Percentiles rank a stretch among this genome's conserved stretches.
These are phyloP conservation scores for Ramalina peruviana DNA, from an alignment of 495 filamentous ascomycete species.

Conservation along the genomic window DNA sequence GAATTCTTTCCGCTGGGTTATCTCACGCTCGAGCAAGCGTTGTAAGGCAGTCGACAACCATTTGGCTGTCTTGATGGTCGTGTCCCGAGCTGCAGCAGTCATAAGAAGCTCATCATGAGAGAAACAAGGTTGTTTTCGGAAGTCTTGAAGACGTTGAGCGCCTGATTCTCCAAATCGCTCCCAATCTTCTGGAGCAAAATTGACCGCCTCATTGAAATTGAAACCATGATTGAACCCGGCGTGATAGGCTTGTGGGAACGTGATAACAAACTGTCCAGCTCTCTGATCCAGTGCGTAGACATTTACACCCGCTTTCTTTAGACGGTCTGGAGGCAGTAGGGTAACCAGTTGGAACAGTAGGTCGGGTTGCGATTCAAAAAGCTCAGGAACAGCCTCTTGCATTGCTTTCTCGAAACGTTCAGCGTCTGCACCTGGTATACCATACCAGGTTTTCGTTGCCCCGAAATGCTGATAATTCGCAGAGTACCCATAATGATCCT, in stretches of 20 bases:
- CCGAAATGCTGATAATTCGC: conserved; percentile 99
- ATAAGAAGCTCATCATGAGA: conserved; percentile 94
- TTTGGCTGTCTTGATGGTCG: conserved; percentile 83
- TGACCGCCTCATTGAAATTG: conserved; percentile 99
- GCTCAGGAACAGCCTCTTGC: conserved; percentile 84
- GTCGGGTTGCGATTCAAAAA: conserved; percentile 95
- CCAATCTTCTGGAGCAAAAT: conserved; percentile 96
- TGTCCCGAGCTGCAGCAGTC: conserved; percentile 65
- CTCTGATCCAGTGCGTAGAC: conserved; percentile 90
- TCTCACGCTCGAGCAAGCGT: conserved; percentile 59
- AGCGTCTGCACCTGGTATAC: conserved; percentile 85
- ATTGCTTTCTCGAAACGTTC: conserved; percentile 92
- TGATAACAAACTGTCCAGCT: conserved; percentile 92
- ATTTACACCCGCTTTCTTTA: conserved; percentile 86
- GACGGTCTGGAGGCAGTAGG: conserved; percentile 79
- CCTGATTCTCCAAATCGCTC: conserved; percentile 82
- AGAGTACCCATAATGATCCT: conserved; percentile 96
- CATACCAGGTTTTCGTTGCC: conserved; percentile 98
- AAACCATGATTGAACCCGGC: conserved; percentile 93
- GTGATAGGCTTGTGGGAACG: conserved; percentile 84
- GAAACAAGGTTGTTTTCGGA: conserved; percentile 87
- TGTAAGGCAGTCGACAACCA: conserved; percentile 84
- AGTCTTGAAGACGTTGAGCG: conserved; percentile 73
- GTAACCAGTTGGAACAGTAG: conserved; percentile 95
- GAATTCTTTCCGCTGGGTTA: conserved; percentile 52